phyloP scores from a whole-genome alignment of 192 early-diverging fungal genomes.

The Coemansia sp. region DNA sequence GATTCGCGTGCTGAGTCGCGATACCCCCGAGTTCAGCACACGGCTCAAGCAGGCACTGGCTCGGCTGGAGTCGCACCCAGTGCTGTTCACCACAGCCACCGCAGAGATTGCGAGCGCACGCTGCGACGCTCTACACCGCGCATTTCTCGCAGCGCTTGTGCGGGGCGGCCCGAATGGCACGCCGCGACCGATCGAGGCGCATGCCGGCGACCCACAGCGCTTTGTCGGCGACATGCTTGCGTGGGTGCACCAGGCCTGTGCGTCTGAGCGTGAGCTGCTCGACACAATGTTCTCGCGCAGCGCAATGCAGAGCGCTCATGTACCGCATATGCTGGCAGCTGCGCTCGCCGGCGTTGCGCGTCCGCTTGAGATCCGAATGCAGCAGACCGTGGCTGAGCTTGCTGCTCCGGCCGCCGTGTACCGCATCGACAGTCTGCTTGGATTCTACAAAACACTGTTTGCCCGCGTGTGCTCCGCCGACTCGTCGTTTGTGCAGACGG shows the following conservation, averaged over 20 bases:
- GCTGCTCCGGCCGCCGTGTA: conserved; percentile 17
- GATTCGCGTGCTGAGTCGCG: conserved; percentile 21
- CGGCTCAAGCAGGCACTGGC: conserved; percentile 25
- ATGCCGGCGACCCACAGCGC: conserved; percentile 86
- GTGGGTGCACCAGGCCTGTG: conserved; percentile 92
- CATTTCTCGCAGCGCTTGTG: conserved; percentile 32
- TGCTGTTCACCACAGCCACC: conserved; percentile 25
- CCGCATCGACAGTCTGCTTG: conserved; percentile 26
- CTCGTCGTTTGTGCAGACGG: conserved; percentile 19
- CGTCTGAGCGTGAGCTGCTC: conserved; percentile 84
- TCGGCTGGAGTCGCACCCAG: conserved; percentile 20
- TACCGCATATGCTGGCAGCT: conserved; percentile 13
- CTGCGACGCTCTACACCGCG: conserved; percentile 25
- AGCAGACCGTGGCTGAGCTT: conserved; percentile 25
- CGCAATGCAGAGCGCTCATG: neutral
- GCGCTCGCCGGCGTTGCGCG: conserved; percentile 29
- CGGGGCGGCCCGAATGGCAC: conserved; percentile 20
- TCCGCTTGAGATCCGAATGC: conserved; percentile 43
- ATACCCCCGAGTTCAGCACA: conserved; percentile 23
- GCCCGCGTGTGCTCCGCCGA: conserved; percentile 5
- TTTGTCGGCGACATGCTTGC: conserved; percentile 97
- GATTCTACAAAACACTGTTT: conserved; percentile 36
- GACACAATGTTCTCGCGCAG: conserved; percentile 50
- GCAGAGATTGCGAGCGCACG: conserved; percentile 21
- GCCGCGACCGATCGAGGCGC: conserved; percentile 85